Base-by-base conservation (phyloP, 2,329 filamentous ascomycete species). In the Albophoma yamanashiensis region DNA sequence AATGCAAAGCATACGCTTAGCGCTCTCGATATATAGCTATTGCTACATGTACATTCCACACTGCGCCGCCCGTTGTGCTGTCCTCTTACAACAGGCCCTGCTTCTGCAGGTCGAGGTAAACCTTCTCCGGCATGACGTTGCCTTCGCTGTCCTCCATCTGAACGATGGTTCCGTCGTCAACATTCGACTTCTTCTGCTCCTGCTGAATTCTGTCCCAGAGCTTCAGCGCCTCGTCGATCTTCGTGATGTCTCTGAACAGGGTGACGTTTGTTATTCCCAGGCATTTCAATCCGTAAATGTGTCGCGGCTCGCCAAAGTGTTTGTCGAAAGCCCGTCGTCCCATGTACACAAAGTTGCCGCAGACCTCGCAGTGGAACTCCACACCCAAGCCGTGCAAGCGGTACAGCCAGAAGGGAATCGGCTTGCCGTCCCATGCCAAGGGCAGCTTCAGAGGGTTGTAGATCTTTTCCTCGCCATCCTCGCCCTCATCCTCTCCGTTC, bases 331-430 rank as follows among this genome's bases (percentile, higher is more conserved):
- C 92, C 57, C 94, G 85, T 31, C 94, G 84, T 20, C 94, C 94
- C 89, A 96, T 97, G 78, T 97, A 97, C n/a, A 97, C 92, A 69
- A 92, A 97, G 74, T 97, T 97, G 60, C 94, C 94, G 70, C 94
- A 99, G 60, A 99, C 91, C 72, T 99, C 93, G 78, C 94, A 99
- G 0, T 89, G 82, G 66, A 97, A 96, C 68, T 99, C 94, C 15
- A 96, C 92, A 11, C 94, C 94, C 34, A 99, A 79, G 1, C 94
- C 94, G 70, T 99, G 94, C 20, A 99, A 82, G 67, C 97, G 94
- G 80, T 97, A 99, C 20, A 99, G 82, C 94, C 94, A 99, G 79
- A 94, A 99, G 0, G 95, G 94, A 67, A 99, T 99, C 0, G 95
- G 94, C 71, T 99, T 99, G 67, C 95, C 94, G 66, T 99, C 94